A percentile compares a stretch with the other conserved stretches of the same genome.
These are phyloP conservation scores for Rosa rugosa DNA, from an alignment of 306 rosid genomes.

Conservation along the genomic window DNA sequence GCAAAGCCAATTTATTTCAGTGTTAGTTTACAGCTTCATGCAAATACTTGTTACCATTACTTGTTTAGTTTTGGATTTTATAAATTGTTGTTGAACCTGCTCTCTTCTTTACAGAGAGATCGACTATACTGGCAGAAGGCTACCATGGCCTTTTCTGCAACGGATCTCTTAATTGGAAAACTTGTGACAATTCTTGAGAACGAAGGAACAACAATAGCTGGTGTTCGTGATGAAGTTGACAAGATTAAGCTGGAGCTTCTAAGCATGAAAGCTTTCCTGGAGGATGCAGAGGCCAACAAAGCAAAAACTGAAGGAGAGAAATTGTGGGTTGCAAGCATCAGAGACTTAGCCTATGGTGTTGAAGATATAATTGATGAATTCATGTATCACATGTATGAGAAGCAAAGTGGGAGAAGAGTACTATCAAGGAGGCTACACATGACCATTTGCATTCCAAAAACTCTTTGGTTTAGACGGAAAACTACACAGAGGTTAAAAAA, in stretches of 20 bases:
- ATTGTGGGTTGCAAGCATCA: neutral
- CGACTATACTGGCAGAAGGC: neutral
- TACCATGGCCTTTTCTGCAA: neutral
- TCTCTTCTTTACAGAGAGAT: neutral
- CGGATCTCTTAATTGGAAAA: neutral
- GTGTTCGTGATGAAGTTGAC: neutral
- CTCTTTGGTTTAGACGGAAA: neutral
- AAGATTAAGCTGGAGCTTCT: neutral
- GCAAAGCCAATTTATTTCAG: too few relatives aligned
- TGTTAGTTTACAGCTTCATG: too few relatives aligned
- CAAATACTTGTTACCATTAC: too few relatives aligned
- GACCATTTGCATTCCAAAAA: neutral
- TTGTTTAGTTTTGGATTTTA: too few relatives aligned
- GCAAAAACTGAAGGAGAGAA: neutral
- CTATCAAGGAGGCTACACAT: neutral
- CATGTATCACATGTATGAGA: neutral
- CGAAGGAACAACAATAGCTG: neutral
- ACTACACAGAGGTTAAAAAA: neutral
- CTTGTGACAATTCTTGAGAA: neutral
- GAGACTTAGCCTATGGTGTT: neutral
- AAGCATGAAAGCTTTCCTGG: neutral
- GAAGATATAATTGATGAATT: neutral
- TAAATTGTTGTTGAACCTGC: neutral
- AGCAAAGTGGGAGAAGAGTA: neutral
- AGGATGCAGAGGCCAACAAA: neutral